phyloP scores from a whole-genome alignment of 768 basidiomycete species.

The Amanita brunnescens region DNA sequence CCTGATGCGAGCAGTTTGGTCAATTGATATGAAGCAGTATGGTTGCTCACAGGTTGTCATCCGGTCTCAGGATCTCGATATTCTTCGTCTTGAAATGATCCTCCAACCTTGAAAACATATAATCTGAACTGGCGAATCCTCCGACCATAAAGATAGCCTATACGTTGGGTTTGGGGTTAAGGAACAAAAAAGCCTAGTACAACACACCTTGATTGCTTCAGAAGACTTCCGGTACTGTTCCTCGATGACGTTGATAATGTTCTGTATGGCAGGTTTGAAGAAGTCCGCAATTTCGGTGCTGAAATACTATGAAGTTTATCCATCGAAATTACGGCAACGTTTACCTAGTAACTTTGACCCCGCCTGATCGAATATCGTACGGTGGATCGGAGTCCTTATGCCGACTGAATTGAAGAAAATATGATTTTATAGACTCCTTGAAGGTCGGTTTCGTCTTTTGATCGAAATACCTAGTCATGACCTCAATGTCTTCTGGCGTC shows the following conservation, averaged over 20 bases:
- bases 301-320: too few species aligned
- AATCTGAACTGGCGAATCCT: constrained; percentile 43
- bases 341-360: constrained; percentile 11
- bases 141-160: constrained; percentile 41
- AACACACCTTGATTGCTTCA: not conserved
- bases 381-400: constrained; percentile 30
- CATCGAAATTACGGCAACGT: not conserved
- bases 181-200: not conserved
- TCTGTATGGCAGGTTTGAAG: constrained; percentile 2
- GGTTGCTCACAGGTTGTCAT: constrained; percentile 33
- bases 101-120: constrained; percentile 34
- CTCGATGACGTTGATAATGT: not conserved
- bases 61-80: constrained; percentile 32
- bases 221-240: not conserved
- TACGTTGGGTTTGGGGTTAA: not conserved
- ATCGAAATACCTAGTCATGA: constrained; percentile 28
- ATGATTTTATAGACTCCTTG: constrained; percentile 19
- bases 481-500: not conserved
- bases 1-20: constrained; percentile 2
- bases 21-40: not conserved
- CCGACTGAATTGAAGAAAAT: constrained; percentile 40
- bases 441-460: constrained; percentile 39
- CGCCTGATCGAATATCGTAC: constrained; percentile 35
- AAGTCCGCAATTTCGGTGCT: not conserved
- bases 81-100: constrained; percentile 23